A percentile compares a stretch with the other conserved stretches of the same genome.
These are phyloP conservation scores for Piper longum DNA, from an alignment of 164 flowering plant genomes.

Conservation along the genomic window DNA sequence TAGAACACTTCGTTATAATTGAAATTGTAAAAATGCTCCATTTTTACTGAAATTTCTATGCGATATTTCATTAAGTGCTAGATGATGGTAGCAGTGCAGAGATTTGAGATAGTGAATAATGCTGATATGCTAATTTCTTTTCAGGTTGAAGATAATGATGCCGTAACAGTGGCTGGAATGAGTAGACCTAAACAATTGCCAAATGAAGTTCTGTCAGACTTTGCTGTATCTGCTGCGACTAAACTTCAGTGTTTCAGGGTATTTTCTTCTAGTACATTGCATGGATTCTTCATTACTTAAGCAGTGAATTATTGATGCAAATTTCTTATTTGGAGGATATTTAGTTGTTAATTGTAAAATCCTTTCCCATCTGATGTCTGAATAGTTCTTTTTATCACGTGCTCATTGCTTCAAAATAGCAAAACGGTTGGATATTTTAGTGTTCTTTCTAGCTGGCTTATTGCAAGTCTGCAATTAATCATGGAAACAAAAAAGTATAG, in stretches of 20 bases:
- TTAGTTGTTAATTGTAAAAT: background rate
- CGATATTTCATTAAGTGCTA: background rate
- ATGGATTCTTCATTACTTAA: background rate
- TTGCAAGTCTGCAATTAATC: too few relatives aligned
- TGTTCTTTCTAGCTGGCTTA: too few relatives aligned
- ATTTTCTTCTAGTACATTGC: constrained; percentile 1
- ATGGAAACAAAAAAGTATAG: too few relatives aligned
- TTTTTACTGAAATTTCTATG: background rate
- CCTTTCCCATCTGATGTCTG: background rate
- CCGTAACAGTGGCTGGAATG: constrained; percentile 86
- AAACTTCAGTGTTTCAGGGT: constrained; percentile 87
- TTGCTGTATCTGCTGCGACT: constrained; percentile 76
- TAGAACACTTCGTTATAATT: background rate
- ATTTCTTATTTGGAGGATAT: background rate
- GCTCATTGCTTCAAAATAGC: too few relatives aligned
- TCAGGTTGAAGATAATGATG: constrained; percentile 95
- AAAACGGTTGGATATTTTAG: too few relatives aligned
- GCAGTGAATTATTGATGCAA: background rate
- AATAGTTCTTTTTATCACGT: background rate
- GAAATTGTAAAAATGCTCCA: background rate
- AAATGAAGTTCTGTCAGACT: constrained; percentile 63
- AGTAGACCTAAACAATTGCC: constrained; percentile 81
- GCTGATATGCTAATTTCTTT: background rate
- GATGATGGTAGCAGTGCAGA: background rate
- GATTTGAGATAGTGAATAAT: background rate